Evolutionary conservation across 192 early-diverging fungal genomes (phyloP), one percentile per base, ranked within the genome.

Genomic region (Helicostylum pulchrum): DNA sequence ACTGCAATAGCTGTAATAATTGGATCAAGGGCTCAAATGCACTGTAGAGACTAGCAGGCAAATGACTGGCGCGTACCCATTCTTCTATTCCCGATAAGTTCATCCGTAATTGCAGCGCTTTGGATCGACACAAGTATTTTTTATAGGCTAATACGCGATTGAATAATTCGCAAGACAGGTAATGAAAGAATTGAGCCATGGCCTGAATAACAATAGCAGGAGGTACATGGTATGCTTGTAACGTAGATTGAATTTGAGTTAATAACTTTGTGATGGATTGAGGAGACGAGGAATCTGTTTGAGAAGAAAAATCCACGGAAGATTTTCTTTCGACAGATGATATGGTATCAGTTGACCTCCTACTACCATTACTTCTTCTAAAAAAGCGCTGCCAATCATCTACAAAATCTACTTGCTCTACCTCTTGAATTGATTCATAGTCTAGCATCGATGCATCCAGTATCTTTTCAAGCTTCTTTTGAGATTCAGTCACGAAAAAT

Each of bases 101-200:
- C 74, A 92, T 83, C 15, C 88, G 88, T 17, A 94, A 87, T 72
- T 88, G 90, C 59, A 92, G 81, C 1, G 96, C 93, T 48, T 84
- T 87, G n/a, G 84, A 83, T 11, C 94, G 87, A 58, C 87, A 86
- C 64, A 89, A 76, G 50, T 86, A 79, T 60, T 90, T 87, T 46
- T 81, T 83, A 31, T 83, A 84, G 0, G 85, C 78, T 66, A 98
- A 73, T 64, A 98, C 87, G 21, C 82, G 81, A 77, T 96, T 98
- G 70, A 96, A 94, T 46, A 89, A 67, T 71, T 88, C 89, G 50
- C 83, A 78, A 44, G 86, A 84, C n/a, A 94, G 70, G 67, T 83
- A 88, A 79, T 91, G 86, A 67, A 93, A 79, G 21, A 91, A 62
- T 77, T 96, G 92, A 31, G 80, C 75, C 54, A 94, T 67, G 46